These are phyloP conservation scores for Echria macrotheca DNA, from an alignment of 495 filamentous ascomycete species.

Conservation along the genomic window DNA sequence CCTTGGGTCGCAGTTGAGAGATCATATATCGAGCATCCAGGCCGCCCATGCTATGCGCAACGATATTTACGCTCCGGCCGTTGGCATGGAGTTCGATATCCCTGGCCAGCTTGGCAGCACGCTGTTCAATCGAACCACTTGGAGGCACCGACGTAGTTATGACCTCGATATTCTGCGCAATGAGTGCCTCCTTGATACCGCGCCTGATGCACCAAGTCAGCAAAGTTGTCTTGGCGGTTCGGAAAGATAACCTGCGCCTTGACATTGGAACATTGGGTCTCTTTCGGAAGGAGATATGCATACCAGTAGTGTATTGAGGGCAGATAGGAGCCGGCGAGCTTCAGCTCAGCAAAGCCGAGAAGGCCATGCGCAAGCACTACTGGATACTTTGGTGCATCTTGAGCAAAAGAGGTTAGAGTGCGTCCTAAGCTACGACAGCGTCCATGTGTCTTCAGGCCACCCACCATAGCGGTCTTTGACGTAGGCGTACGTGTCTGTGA, in stretches of 20 bases:
- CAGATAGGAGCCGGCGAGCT: constrained; percentile 60
- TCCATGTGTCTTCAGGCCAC: neutral
- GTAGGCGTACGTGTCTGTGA: constrained; percentile 7
- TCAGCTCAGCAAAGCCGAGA: constrained; percentile 83
- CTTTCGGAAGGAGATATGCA: neutral
- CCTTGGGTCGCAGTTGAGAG: constrained; percentile 62
- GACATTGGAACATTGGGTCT: too few relatives aligned
- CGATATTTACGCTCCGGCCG: constrained; percentile 78
- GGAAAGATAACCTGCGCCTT: too few relatives aligned
- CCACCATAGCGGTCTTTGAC: constrained; percentile 7
- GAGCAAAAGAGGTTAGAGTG: neutral
- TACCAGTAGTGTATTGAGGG: constrained; percentile 78
- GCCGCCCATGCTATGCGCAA: constrained; percentile 73
- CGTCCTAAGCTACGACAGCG: neutral
- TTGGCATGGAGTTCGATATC: constrained; percentile 60
- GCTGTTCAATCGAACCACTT: constrained; percentile 69
- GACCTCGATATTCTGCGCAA: constrained; percentile 66
- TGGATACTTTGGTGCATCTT: constrained; percentile 61
- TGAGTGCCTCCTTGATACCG: constrained; percentile 76
- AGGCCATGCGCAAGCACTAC: constrained; percentile 87
- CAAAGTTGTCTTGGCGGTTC: neutral
- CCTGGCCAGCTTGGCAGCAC: constrained; percentile 60
- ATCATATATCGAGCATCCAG: constrained; percentile 94
- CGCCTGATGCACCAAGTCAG: constrained; percentile 39
- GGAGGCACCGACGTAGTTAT: constrained; percentile 78